Evolutionary conservation across 2,329 filamentous ascomycete species (phyloP).

Genomic region (Cytospora leucostoma): DNA sequence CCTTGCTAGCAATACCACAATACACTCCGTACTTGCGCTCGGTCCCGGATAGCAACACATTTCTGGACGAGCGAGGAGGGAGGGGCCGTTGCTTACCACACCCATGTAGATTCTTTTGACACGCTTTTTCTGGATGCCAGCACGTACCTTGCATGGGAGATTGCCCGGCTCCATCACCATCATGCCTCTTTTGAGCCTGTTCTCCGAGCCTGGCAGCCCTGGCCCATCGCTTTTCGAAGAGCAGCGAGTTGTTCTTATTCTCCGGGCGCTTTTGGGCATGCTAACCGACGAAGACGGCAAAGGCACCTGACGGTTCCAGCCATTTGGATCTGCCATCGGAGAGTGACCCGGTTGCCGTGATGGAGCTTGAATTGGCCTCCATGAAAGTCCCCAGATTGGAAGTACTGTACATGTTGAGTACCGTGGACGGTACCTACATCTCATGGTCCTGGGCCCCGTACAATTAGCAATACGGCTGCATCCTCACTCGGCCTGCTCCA

Average conservation of each 20-base stretch:
- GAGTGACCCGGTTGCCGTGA: constrained; percentile 20
- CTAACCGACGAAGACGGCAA: not conserved
- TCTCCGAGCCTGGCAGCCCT: constrained; percentile 3
- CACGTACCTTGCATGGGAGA: constrained; percentile 21
- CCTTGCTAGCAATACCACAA: not conserved
- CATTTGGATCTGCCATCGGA: constrained; percentile 20
- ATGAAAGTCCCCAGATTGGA: constrained; percentile 18
- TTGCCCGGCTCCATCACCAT: constrained; percentile 18
- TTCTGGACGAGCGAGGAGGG: constrained; percentile 18
- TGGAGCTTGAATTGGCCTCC: constrained; percentile 13
- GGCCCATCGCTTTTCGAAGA: not conserved
- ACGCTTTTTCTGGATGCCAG: constrained; percentile 14
- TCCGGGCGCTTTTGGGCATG: not conserved
- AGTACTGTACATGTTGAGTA: not conserved
- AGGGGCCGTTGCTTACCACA: constrained; percentile 10
- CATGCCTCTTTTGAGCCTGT: constrained; percentile 14
- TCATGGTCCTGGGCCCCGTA: not conserved
- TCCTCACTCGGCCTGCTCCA: not conserved
- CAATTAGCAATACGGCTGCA: not conserved
- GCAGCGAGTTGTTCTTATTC: not conserved
- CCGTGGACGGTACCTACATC: not conserved
- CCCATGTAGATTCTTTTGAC: constrained; percentile 9
- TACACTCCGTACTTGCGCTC: constrained; percentile 1
- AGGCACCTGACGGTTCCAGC: not conserved
- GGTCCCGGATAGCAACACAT: constrained; percentile 12